Percentiles rank a stretch among this genome's conserved stretches.
Conservation (phyloP, 78 protist genomes). For the Dictyostelium intermedium region DNA sequence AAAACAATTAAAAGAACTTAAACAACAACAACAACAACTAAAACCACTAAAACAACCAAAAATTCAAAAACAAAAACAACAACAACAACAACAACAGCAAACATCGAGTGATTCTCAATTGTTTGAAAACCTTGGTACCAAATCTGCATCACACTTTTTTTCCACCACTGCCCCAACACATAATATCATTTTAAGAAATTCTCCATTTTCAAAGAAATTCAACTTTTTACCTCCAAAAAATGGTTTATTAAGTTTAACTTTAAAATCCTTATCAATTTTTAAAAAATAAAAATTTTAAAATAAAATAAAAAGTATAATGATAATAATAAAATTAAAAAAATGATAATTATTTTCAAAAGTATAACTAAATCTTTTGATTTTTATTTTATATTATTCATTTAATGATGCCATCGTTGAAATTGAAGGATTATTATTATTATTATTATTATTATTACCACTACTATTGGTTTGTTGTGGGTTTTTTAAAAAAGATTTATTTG, state of each 20-base stretch:
- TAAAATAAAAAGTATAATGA: background rate
- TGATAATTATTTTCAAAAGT: background rate
- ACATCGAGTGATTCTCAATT: too few relatives aligned
- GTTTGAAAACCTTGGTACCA: too few relatives aligned
- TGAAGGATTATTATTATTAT: background rate
- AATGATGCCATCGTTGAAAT: background rate
- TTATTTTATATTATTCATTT: background rate
- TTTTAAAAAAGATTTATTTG: conserved; percentile 12
- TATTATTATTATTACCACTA: too few relatives aligned
- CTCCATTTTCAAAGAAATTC: background rate
- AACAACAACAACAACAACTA: background rate
- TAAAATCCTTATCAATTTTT: background rate
- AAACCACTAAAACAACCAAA: too few relatives aligned
- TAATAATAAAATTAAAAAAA: background rate
- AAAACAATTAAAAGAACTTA: too few relatives aligned
- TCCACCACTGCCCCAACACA: too few relatives aligned
- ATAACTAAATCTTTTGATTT: background rate
- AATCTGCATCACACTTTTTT: too few relatives aligned
- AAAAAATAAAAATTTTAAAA: background rate
- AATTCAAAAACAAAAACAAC: too few relatives aligned
- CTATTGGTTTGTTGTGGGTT: too few relatives aligned
- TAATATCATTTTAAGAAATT: background rate
- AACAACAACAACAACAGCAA: too few relatives aligned
- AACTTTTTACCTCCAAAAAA: background rate
- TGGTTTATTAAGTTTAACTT: background rate